Evolutionary conservation across 345 rosid genomes (phyloP).

Genomic region (Litchi chinensis): DNA sequence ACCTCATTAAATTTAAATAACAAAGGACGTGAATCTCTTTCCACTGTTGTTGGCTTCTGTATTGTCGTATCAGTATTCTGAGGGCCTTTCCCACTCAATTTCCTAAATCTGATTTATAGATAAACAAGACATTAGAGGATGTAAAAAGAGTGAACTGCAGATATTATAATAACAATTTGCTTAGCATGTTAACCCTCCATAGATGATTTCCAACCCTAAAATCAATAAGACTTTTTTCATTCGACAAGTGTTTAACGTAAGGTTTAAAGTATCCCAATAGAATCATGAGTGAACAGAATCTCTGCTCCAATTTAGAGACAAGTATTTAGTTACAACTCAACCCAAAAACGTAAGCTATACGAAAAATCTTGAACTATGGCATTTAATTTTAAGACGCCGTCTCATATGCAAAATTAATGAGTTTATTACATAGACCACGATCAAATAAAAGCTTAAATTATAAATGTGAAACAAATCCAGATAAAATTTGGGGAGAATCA

Average conservation of each 20-base stretch:
- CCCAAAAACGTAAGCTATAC: not conserved
- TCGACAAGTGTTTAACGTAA: not conserved
- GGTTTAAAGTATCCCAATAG: constrained; percentile 2
- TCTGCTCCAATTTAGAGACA: not conserved
- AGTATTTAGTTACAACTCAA: not conserved
- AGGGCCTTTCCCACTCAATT: constrained; percentile 48
- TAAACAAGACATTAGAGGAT: constrained; percentile 12
- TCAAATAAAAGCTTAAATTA: not conserved
- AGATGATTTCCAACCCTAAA: constrained; percentile 1
- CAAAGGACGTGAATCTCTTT: constrained; percentile 74
- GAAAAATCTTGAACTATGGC: too few species aligned
- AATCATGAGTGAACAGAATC: not conserved
- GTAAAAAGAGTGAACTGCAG: not conserved
- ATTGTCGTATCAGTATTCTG: constrained; percentile 39
- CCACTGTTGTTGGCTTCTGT: constrained; percentile 43
- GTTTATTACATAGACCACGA: not conserved
- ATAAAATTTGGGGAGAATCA: not conserved
- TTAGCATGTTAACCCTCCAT: not conserved
- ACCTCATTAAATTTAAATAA: constrained; percentile 96
- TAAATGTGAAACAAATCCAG: not conserved
- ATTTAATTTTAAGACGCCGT: not conserved
- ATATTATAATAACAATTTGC: not conserved
- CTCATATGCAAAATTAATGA: not conserved
- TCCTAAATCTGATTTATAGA: constrained; percentile 62
- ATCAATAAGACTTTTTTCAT: not conserved